Evolutionary conservation across 2,329 filamentous ascomycete species (phyloP).

Genomic region (Alternaria rosae): DNA sequence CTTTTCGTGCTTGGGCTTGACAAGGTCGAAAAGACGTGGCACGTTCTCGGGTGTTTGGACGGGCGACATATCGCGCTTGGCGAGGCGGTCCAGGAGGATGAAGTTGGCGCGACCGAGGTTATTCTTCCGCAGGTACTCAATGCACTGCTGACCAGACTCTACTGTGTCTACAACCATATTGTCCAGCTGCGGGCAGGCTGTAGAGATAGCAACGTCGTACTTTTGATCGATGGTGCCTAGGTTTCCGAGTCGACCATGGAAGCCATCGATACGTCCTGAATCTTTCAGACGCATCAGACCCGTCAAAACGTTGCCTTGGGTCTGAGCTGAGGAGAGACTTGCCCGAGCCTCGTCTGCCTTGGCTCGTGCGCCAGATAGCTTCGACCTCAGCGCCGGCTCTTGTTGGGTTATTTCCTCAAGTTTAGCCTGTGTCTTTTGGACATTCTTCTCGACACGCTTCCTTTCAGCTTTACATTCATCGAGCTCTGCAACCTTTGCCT

Average conservation of each 20-base stretch:
- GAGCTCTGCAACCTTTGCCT: slow-evolving; percentile 75
- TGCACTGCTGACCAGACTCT: slow-evolving; percentile 95
- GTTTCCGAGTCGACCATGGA: slow-evolving; percentile 93
- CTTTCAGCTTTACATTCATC: slow-evolving; percentile 78
- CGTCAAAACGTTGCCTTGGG: slow-evolving; percentile 88
- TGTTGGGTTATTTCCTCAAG: slow-evolving; percentile 74
- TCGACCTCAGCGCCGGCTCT: slow-evolving; percentile 82
- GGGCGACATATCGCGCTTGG: slow-evolving; percentile 75
- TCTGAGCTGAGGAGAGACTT: slow-evolving; percentile 87
- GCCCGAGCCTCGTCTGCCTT: slow-evolving; percentile 96
- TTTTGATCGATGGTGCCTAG: slow-evolving; percentile 91
- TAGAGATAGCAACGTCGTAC: slow-evolving; percentile 98
- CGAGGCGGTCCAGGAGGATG: slow-evolving; percentile 89
- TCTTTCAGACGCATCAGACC: slow-evolving; percentile 95
- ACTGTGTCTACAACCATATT: slow-evolving; percentile 98
- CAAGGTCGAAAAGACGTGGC: slow-evolving; percentile 89
- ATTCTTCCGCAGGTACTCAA: slow-evolving; percentile 96
- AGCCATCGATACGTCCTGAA: slow-evolving; percentile 94
- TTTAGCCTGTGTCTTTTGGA: slow-evolving; percentile 73
- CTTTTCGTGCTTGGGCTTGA: slow-evolving; percentile 85
- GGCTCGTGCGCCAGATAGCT: slow-evolving; percentile 87
- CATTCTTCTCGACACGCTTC: slow-evolving; percentile 75
- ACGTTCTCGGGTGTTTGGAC: slow-evolving; percentile 93
- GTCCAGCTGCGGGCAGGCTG: slow-evolving; percentile 87
- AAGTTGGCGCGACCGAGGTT: slow-evolving; percentile 97